These are phyloP conservation scores for Tilletia caries DNA, from an alignment of 1,284 basidiomycete species.

Conservation along the genomic window DNA sequence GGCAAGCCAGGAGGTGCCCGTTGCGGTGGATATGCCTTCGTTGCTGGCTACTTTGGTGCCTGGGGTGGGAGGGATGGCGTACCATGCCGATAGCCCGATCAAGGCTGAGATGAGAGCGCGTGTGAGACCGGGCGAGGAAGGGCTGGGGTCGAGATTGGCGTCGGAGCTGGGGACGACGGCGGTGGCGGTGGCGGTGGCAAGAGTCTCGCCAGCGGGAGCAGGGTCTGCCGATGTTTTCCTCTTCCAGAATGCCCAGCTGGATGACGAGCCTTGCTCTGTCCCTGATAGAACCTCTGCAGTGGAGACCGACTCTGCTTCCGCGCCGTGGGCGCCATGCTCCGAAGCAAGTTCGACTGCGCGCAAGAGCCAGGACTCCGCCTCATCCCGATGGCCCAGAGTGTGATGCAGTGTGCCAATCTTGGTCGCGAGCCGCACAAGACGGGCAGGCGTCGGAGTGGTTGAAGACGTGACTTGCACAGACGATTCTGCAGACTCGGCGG, in stretches of 20 bases:
- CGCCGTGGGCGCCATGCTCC: slow-evolving; percentile 13
- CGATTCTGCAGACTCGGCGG: slow-evolving; percentile 11
- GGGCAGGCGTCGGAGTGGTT: slow-evolving; percentile 16
- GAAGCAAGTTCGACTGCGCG: slow-evolving; percentile 33
- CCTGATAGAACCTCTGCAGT: not conserved
- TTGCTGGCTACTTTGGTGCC: not conserved
- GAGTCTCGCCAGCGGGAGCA: not conserved
- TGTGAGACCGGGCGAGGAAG: slow-evolving; percentile 26
- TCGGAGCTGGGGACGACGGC: too few species aligned
- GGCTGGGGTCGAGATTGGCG: not conserved
- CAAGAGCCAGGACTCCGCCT: slow-evolving; percentile 34
- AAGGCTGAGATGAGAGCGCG: slow-evolving; percentile 34
- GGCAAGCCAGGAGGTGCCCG: slow-evolving; percentile 5
- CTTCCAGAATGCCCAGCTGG: not conserved
- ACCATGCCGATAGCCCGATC: slow-evolving; percentile 33
- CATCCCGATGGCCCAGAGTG: slow-evolving; percentile 20
- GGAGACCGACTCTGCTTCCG: not conserved
- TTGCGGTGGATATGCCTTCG: not conserved
- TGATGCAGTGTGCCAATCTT: slow-evolving; percentile 38
- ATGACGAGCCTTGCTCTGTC: not conserved
- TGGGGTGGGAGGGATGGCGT: slow-evolving; percentile 22
- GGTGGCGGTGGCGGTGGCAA: too few species aligned
- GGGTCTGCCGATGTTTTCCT: not conserved
- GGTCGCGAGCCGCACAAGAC: slow-evolving; percentile 34
- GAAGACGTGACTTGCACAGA: slow-evolving; percentile 10